Conservation (phyloP, 2,329 filamentous ascomycete species). For the Apiospora rasikravindrae region DNA sequence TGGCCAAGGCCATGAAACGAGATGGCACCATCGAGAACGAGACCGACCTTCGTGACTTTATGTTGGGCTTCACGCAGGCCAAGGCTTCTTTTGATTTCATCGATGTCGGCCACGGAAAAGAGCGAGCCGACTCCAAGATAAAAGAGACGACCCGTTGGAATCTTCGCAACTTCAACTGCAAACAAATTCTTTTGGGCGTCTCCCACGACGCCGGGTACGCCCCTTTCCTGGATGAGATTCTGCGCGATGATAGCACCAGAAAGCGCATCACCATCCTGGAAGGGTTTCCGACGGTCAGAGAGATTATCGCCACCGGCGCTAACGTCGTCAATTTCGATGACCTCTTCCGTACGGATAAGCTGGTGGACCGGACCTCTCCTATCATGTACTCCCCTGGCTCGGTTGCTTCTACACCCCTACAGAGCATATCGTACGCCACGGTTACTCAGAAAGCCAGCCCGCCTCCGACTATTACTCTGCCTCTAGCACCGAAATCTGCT, state of each 20-base stretch:
- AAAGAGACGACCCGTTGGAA: conserved; percentile 62
- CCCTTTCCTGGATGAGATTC: conserved; percentile 61
- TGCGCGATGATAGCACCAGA: conserved; percentile 49
- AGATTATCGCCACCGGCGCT: conserved; percentile 53
- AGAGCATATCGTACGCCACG: conserved; percentile 46
- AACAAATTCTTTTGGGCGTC: conserved; percentile 64
- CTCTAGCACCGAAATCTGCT: conserved; percentile 42
- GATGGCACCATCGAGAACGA: conserved; percentile 52
- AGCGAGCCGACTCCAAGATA: conserved; percentile 65
- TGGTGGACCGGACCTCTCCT: conserved; percentile 44
- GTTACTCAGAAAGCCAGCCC: conserved; percentile 48
- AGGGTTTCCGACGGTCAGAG: conserved; percentile 55
- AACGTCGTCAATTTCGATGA: conserved; percentile 52
- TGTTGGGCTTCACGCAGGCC: conserved; percentile 63
- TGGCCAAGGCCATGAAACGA: conserved; percentile 55
- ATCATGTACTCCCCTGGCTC: conserved; percentile 34
- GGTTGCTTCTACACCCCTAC: conserved; percentile 28
- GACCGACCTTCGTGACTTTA: conserved; percentile 60
- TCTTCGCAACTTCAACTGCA: conserved; percentile 65
- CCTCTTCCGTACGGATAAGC: conserved; percentile 61
- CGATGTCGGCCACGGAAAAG: conserved; percentile 64
- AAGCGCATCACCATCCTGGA: conserved; percentile 59
- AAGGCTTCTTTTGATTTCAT: conserved; percentile 67
- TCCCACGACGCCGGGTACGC: conserved; percentile 67
- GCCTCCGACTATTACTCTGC: conserved; percentile 50